phyloP scores from a whole-genome alignment of 1,284 basidiomycete genomes.

The Moesziomyces antarcticus region DNA sequence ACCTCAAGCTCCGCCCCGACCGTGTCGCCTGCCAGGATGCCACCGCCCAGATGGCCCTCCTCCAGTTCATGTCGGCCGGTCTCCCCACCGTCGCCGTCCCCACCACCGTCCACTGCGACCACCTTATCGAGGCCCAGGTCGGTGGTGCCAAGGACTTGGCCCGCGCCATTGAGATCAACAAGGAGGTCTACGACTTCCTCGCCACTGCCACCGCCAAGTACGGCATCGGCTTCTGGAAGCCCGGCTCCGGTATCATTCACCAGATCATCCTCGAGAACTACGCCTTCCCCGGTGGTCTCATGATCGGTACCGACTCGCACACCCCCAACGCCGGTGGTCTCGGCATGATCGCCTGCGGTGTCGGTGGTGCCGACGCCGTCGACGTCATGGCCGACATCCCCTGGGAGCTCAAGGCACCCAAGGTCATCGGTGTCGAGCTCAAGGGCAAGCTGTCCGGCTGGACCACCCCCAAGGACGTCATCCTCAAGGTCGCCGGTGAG shows the following conservation, averaged over 20 bases:
- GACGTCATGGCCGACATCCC: slow-evolving; percentile 97
- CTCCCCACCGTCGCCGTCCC: slow-evolving; percentile 88
- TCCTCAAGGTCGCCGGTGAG: slow-evolving; percentile 67
- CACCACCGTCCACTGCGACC: slow-evolving; percentile 92
- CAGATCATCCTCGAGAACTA: slow-evolving; percentile 91
- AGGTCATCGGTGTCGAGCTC: slow-evolving; percentile 97
- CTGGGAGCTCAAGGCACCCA: slow-evolving; percentile 99
- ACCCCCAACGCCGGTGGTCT: slow-evolving; percentile 99
- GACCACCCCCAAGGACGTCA: slow-evolving; percentile 86
- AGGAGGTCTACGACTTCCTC: slow-evolving; percentile 99
- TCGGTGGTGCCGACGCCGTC: slow-evolving; percentile 98
- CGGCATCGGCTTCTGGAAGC: slow-evolving; percentile 99
- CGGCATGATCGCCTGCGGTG: slow-evolving; percentile 98
- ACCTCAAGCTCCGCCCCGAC: slow-evolving; percentile 68
- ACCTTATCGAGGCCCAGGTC: slow-evolving; percentile 96
- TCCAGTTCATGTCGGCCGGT: slow-evolving; percentile 99
- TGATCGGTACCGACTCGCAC: slow-evolving; percentile 99
- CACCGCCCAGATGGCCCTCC: slow-evolving; percentile 98
- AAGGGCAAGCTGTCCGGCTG: slow-evolving; percentile 95
- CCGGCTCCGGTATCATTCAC: slow-evolving; percentile 86
- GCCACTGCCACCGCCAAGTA: slow-evolving; percentile 98
- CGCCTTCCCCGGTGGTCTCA: slow-evolving; percentile 97
- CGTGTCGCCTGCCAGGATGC: slow-evolving; percentile 99
- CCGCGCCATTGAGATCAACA: slow-evolving; percentile 93
- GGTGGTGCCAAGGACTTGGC: slow-evolving; percentile 93